Conservation (phyloP, 1,284 basidiomycete species). For the Pseudomicrostroma phylloplanum region DNA sequence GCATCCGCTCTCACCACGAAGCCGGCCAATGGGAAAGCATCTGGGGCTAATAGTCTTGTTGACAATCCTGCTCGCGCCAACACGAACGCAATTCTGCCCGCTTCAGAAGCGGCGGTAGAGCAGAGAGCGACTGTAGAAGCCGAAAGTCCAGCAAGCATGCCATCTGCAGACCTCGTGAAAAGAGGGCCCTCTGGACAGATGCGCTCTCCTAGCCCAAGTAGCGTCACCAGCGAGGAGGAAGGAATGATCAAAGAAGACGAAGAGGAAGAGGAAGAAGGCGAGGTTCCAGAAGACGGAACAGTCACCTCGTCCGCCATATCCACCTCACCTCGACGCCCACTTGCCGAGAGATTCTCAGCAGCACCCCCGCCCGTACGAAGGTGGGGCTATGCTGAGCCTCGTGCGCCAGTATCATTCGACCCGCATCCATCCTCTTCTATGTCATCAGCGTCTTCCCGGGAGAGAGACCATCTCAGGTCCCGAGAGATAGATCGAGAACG, state of each 20-base stretch:
- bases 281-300: not conserved
- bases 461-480: constrained; percentile 6
- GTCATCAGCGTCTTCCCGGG: not conserved
- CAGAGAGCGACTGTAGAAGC: too few relatives aligned
- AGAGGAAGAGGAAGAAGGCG: not conserved
- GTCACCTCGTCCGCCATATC: not conserved
- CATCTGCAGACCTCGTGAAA: too few relatives aligned
- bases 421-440: constrained; percentile 2
- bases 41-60: too few relatives aligned
- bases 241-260: constrained; percentile 9
- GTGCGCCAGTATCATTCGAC: not conserved
- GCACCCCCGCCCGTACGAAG: not conserved
- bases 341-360: not conserved
- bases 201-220: not conserved
- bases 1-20: too few relatives aligned
- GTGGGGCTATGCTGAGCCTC: not conserved
- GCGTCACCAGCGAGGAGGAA: constrained; percentile 11
- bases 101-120: too few relatives aligned
- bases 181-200: too few relatives aligned
- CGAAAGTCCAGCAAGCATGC: too few relatives aligned
- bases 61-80: too few relatives aligned
- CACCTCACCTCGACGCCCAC: not conserved
- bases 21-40: too few relatives aligned
- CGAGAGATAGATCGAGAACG: constrained; percentile 26
- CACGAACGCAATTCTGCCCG: too few relatives aligned